phyloP scores from a whole-genome alignment of 805 yeast species.

The Spathaspora passalidarum region DNA sequence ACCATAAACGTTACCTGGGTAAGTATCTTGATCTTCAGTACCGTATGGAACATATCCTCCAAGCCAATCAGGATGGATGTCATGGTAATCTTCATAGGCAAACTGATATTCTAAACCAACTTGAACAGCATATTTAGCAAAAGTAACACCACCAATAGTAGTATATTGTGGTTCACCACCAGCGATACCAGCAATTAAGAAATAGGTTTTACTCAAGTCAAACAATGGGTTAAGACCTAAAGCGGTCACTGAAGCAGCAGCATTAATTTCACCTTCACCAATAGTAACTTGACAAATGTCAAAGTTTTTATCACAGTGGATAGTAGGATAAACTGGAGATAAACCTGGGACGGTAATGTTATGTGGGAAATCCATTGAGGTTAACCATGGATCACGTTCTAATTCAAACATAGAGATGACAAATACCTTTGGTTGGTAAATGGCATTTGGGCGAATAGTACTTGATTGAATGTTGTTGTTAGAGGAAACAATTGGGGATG shows the following conservation, averaged over 20 bases:
- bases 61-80: slow-evolving; percentile 47
- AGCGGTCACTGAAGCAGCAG: slow-evolving; percentile 58
- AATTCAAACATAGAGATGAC: slow-evolving; percentile 53
- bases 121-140: slow-evolving; percentile 59
- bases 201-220: slow-evolving; percentile 59
- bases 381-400: slow-evolving; percentile 54
- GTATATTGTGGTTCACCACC: slow-evolving; percentile 58
- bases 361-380: slow-evolving; percentile 44
- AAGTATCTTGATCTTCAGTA: slow-evolving; percentile 44
- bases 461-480: slow-evolving; percentile 17
- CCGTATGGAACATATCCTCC: slow-evolving; percentile 60
- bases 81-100: slow-evolving; percentile 43
- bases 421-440: slow-evolving; percentile 52
- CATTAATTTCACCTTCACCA: slow-evolving; percentile 71
- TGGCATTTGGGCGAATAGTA: slow-evolving; percentile 28
- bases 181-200: slow-evolving; percentile 63
- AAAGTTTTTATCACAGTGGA: slow-evolving; percentile 53
- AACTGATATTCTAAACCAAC: slow-evolving; percentile 59
- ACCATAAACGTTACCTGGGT: slow-evolving; percentile 57
- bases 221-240: slow-evolving; percentile 51
- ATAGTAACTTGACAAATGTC: slow-evolving; percentile 56
- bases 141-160: slow-evolving; percentile 59
- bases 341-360: slow-evolving; percentile 65
- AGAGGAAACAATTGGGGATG: slow-evolving; percentile 13
- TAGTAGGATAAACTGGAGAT: slow-evolving; percentile 55